Evolutionary conservation across 495 filamentous ascomycete genomes (phyloP), one percentile per base, ranked within the genome.

Genomic region (Sabuloglossum arenarium): DNA sequence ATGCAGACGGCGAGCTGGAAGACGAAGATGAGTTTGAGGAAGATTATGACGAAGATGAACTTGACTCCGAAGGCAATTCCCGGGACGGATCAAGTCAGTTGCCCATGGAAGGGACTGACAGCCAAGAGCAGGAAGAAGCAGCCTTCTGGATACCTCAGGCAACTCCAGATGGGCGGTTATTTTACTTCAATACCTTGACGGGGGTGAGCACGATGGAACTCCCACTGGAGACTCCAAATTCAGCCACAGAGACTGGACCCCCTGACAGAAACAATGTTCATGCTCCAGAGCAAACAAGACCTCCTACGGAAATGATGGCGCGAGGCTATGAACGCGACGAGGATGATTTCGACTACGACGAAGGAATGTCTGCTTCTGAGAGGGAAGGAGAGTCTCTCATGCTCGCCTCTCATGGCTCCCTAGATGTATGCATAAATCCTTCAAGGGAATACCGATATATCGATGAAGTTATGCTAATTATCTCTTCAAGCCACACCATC

Each of bases 71-170:
- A 47, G 72, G 73, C 12, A 75, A 77, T 25, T 57, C 66, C n/a
- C 71, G 68, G 54, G 75, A 79, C 53, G 69, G 77, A 34, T 75
- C 75, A 25, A 73, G 75, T 6, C 69, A 72, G 21, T 65, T 86
- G 27, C 80, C 85, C 6, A 76, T 85, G 19, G 87, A 93, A 59
- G 81, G 81, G 16, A 73, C 72, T 0, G 77, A 78, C 30, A 69
- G 72, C 29, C 77, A 72, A 50, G 81, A 84, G 56, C 82, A 86
- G 68, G 89, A 93, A 60, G 82, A 94, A 63, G 86, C 91, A 51
- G 87, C 88, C 53, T 97, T 91, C 66, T 98, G 91, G 91, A 95
- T 98, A 62, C 93, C 93, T 1, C 91, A 98, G 66, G 93, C 88
- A 14, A 98, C 93, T 4, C 81, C 86, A 0, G 87, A 96, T 65